Conservation (phyloP, 1,139 yeast species). For the Starmera stellimalicola region DNA sequence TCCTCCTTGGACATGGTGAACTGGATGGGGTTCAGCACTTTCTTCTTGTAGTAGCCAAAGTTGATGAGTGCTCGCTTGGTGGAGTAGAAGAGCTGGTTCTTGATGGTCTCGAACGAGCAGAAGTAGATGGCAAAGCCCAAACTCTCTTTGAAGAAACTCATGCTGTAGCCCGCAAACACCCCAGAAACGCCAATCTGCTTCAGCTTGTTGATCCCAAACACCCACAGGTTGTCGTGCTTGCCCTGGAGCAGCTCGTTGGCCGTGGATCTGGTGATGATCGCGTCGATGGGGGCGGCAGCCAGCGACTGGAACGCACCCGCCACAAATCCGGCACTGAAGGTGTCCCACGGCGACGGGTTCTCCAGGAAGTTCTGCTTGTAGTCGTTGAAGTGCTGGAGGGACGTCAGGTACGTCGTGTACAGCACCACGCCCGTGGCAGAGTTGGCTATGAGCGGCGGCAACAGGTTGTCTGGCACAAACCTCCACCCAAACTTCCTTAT, state of each 20-base stretch:
- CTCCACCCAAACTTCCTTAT: slow-evolving; percentile 75
- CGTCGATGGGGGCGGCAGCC: slow-evolving; percentile 94
- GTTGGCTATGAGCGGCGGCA: slow-evolving; percentile 84
- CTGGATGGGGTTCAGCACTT: slow-evolving; percentile 6
- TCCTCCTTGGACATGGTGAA: slow-evolving; percentile 17
- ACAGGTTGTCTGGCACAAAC: slow-evolving; percentile 71
- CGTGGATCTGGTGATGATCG: slow-evolving; percentile 73
- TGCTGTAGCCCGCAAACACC: slow-evolving; percentile 80
- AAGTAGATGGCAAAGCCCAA: slow-evolving; percentile 83
- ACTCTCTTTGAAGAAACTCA: slow-evolving; percentile 72
- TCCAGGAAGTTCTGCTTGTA: slow-evolving; percentile 17
- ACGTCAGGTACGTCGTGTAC: slow-evolving; percentile 68
- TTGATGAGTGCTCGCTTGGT: slow-evolving; percentile 22
- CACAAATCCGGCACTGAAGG: slow-evolving; percentile 71
- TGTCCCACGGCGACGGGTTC: slow-evolving; percentile 35
- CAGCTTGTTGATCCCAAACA: slow-evolving; percentile 60
- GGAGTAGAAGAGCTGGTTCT: slow-evolving; percentile 49
- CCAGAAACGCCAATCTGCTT: slow-evolving; percentile 72
- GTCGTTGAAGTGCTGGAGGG: slow-evolving; percentile 29
- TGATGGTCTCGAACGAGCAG: slow-evolving; percentile 75
- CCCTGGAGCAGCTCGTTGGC: slow-evolving; percentile 67
- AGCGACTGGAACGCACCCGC: slow-evolving; percentile 84
- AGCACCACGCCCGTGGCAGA: slow-evolving; percentile 80
- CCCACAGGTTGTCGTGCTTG: slow-evolving; percentile 65
- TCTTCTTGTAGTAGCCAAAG: slow-evolving; percentile 14